A percentile compares a stretch with the other conserved stretches of the same genome.
phyloP scores from a whole-genome alignment of 495 filamentous ascomycete genomes.

The Thermothielavioides terrestris region DNA sequence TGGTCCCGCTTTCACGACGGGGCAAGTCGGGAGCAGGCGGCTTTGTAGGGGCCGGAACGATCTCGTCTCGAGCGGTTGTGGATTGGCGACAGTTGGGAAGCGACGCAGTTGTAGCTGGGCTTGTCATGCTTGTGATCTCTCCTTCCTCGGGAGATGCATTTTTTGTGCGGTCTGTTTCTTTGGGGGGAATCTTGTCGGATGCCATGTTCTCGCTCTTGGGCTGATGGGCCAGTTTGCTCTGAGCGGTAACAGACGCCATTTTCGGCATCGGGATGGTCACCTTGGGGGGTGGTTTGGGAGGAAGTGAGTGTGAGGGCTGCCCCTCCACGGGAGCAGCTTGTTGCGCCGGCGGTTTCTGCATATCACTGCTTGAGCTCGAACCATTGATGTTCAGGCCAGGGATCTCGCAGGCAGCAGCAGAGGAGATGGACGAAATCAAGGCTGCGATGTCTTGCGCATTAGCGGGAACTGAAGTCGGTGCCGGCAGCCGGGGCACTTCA shows the following conservation, averaged over 20 bases:
- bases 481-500: neutral
- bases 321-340: neutral
- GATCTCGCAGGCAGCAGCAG: neutral
- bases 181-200: neutral
- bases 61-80: neutral
- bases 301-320: neutral
- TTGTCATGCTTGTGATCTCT: neutral
- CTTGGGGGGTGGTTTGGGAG: neutral
- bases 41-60: neutral
- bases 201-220: neutral
- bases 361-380: neutral
- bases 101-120: too few relatives aligned
- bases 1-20: neutral
- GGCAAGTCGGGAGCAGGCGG: neutral
- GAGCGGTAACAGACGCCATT: neutral
- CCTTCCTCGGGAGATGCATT: neutral
- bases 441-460: slow-evolving; percentile 19
- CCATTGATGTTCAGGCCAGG: neutral
- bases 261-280: neutral
- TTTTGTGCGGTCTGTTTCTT: neutral
- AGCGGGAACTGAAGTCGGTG: slow-evolving; percentile 10
- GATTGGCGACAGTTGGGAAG: neutral
- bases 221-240: neutral
- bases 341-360: neutral
- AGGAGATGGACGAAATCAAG: slow-evolving; percentile 18